Percentiles rank a stretch among this genome's conserved stretches.
phyloP scores from a whole-genome alignment of 768 basidiomycete species.

The Lactifluus volemus region DNA sequence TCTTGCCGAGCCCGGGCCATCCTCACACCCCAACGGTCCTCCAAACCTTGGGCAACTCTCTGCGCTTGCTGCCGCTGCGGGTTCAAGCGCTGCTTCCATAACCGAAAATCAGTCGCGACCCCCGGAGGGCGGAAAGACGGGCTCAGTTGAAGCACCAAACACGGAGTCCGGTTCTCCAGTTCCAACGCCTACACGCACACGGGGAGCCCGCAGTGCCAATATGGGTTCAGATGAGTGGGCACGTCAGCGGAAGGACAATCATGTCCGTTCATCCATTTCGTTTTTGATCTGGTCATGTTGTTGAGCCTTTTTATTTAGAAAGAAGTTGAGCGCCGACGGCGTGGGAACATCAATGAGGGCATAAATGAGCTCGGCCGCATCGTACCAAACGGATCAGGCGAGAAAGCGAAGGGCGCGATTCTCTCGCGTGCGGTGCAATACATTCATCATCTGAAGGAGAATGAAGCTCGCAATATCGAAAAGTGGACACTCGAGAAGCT shows the following conservation, averaged over 20 bases:
- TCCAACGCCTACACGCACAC: constrained; percentile 23
- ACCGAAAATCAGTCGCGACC: background rate
- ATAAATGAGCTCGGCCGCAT: constrained; percentile 88
- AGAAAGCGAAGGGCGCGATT: constrained; percentile 86
- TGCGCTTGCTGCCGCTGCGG: constrained; percentile 25
- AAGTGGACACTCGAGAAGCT: constrained; percentile 92
- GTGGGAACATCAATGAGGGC: constrained; percentile 94
- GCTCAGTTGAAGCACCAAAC: background rate
- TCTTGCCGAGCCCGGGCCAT: constrained; percentile 62
- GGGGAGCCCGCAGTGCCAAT: constrained; percentile 48
- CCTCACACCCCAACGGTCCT: constrained; percentile 60
- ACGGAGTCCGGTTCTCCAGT: constrained; percentile 15
- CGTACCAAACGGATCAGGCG: constrained; percentile 79
- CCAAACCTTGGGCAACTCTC: constrained; percentile 54
- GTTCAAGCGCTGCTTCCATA: background rate
- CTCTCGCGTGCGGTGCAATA: constrained; percentile 84
- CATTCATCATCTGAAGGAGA: constrained; percentile 85
- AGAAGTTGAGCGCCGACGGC: constrained; percentile 92
- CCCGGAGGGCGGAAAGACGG: constrained; percentile 20
- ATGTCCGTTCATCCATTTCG: constrained; percentile 37
- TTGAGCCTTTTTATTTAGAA: constrained; percentile 47
- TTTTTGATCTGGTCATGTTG: background rate
- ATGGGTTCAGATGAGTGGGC: constrained; percentile 77
- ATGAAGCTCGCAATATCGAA: constrained; percentile 84
- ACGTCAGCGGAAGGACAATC: constrained; percentile 73